Base-by-base conservation (phyloP, 2,329 filamentous ascomycete species). In the Exophiala calicioides region DNA sequence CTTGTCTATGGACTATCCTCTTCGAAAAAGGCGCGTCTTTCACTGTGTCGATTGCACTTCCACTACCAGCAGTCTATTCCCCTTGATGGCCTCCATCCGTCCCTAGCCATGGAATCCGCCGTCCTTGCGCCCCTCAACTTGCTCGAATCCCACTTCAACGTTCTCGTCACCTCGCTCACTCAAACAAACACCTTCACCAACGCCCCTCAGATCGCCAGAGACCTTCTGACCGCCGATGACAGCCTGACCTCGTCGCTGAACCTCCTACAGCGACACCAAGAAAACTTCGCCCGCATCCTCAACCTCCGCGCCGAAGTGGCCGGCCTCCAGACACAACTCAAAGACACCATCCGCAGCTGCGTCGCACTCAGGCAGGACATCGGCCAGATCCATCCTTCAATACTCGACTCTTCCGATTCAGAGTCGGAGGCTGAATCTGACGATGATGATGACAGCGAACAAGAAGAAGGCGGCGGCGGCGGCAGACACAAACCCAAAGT, bases 111-210 rank as follows among this genome's bases (percentile, higher is more conserved):
- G 71, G 66, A 73, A 43, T 43, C 64, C 10, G 58, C 64, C 31
- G 55, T 73, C 30, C 64, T 69, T 40, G 58, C 60, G 2, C 61
- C 69, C 13, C 63, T 74, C 42, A 64, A 67, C 12, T 60, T 60
- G 29, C 62, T 74, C 26, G 71, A 73, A 55, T 59, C 58, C n/a
- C 68, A 65, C 41, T 65, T 74, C 51, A 72, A 68, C 53, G 58
- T 61, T 21, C 66, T 74, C 5, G 45, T 73, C 5, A 63, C 60
- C 4, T 66, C 64, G 21, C 63, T 74, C 3, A 71, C 67, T 3
- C 69, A 68, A 24, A 69, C 69, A 1, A 70, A 71, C 3, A 69
- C 71, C 7, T 71, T 68, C 16, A 59, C 68, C 5, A 65, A 64
- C 31, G 71, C 69, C 1, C 70, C 71, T 1, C 61, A 67, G 5